These are phyloP conservation scores for Alternaria sp. DNA, from an alignment of 2,329 filamentous ascomycete genomes.

Conservation along the genomic window DNA sequence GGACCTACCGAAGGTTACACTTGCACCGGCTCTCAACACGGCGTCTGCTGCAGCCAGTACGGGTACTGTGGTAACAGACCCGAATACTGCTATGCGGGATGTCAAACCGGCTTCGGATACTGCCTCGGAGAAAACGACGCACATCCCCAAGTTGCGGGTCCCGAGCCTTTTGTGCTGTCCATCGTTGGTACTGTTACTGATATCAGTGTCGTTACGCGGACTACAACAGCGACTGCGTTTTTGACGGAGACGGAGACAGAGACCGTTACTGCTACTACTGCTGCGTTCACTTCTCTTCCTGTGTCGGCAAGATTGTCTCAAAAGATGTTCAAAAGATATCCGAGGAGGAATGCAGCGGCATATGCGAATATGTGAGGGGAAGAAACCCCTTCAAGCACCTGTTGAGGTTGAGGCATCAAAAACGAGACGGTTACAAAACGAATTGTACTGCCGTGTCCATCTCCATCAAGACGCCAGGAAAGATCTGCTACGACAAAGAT, in stretches of 20 bases:
- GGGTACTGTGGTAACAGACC: constrained; percentile 13
- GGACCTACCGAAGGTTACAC: not conserved
- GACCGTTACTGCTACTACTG: not conserved
- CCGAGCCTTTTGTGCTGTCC: not conserved
- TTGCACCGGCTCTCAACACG: constrained; percentile 1
- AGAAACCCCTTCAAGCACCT: not conserved
- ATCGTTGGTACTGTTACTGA: not conserved
- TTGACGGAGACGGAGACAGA: not conserved
- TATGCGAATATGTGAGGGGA: not conserved
- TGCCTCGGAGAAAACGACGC: not conserved
- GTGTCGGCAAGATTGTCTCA: not conserved
- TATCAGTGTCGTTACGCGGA: not conserved
- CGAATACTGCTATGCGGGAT: constrained; percentile 34
- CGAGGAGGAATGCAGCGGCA: not conserved
- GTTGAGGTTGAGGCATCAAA: not conserved
- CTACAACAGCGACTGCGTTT: not conserved
- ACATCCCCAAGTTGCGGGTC: not conserved
- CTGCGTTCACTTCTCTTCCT: not conserved
- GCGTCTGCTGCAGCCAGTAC: constrained; percentile 11
- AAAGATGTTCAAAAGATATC: not conserved
- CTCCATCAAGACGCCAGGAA: too few relatives aligned
- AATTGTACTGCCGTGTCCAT: not conserved
- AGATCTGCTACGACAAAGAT: too few relatives aligned
- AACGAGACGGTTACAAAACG: not conserved
- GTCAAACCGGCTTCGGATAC: constrained; percentile 17